Conservation (phyloP, 2,329 filamentous ascomycete genomes). For the Trichoderma lentiforme region DNA sequence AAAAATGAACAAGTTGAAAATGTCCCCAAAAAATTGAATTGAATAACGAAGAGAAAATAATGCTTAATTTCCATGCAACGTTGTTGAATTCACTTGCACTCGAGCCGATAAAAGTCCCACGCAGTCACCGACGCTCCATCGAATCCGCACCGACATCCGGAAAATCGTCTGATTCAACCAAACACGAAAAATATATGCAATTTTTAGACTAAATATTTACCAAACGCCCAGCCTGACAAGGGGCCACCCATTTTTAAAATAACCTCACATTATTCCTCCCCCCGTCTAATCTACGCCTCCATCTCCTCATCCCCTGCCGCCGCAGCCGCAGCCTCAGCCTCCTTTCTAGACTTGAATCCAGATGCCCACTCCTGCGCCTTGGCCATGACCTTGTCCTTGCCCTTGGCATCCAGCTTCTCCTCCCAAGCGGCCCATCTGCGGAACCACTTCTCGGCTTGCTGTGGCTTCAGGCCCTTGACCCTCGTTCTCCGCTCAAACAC, state of each 20-base stretch:
- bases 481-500: slow-evolving; percentile 78
- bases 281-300: slow-evolving; percentile 28
- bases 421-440: slow-evolving; percentile 91
- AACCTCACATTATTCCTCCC: not conserved
- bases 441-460: slow-evolving; percentile 84
- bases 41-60: not conserved
- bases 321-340: slow-evolving; percentile 35
- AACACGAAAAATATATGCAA: not conserved
- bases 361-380: slow-evolving; percentile 69
- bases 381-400: slow-evolving; percentile 66
- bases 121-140: not conserved
- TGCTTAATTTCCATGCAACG: not conserved
- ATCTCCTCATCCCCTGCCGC: slow-evolving; percentile 35
- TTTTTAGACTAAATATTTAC: slow-evolving; percentile 2
- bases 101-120: not conserved
- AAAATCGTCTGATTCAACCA: not conserved
- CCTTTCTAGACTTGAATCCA: slow-evolving; percentile 44
- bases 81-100: not conserved
- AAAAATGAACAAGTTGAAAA: not conserved
- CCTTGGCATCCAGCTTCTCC: slow-evolving; percentile 64
- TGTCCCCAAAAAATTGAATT: not conserved
- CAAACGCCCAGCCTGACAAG: slow-evolving; percentile 11
- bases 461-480: slow-evolving; percentile 70
- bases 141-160: slow-evolving; percentile 10
- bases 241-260: not conserved